Base-by-base conservation (phyloP, 306 rosid genomes). In the Quercus rubra region DNA sequence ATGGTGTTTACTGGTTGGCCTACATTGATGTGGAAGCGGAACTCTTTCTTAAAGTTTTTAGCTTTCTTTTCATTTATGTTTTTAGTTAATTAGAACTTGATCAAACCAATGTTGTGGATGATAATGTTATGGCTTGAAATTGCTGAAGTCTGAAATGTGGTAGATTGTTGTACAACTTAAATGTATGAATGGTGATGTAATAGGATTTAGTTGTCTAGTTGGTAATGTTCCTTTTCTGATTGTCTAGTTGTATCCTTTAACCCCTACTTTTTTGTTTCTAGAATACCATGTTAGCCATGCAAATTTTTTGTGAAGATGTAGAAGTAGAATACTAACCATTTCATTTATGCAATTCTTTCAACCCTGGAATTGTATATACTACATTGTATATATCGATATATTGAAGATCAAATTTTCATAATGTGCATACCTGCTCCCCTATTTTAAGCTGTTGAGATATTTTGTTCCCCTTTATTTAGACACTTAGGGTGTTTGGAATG, bases 141-240 rank as follows among this genome's bases (percentile, higher is more conserved):
- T 88, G 77, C 85, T 84, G 84, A 78, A 77, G 95, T 87, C 87
- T 85, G 83, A 52, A 88, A 83, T 93, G 86, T 87, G 83, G 85
- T 85, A 83, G 91, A 90, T 84, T 88, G 31, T 83, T 83, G 85
- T 74, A 87, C 79, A 84, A 80, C 82, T 82, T 66, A 49, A 49
- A 69, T 89, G 80, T 88, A 83, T 90, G 88, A 84, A 81, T 86
- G 79, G 15, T 80, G 88, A 84, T 91, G 95, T 90, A 91, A 54
- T 90, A 90, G 97, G 94, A 83, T 86, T 81, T 87, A 87, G 91
- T 81, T 59, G 87, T 94, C 83, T 90, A 41, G 93, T 69, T 92
- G 91, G 75, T 88, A 63, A 80, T 91, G 79, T 85, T 88, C 83
- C 87, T 52, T 77, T 75, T 88, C 69, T 89, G 38, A 76, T 89